Evolutionary conservation across 352 stramenopile species (phyloP), one percentile per base, ranked within the genome.

Genomic region (Phytophthora macrochlamydospora): DNA sequence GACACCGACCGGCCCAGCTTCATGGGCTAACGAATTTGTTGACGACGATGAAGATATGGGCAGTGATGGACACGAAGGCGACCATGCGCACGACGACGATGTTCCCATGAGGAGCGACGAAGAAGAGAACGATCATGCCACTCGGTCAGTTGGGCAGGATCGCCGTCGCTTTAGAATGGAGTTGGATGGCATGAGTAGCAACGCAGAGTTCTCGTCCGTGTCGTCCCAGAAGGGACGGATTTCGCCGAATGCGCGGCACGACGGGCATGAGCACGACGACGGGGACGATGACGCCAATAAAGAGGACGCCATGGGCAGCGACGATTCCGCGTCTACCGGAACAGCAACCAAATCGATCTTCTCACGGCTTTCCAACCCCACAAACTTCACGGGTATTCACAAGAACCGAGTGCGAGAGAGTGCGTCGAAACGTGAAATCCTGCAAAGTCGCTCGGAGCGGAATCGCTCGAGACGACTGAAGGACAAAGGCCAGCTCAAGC

Each of bases 321-420:
- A 92, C 35, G 87, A 92, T 49, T 89, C 82, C 24, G 81, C 75
- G 0, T 79, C 83, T 0, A 76, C 73, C 1, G 64, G 61, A 4
- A 56, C 61, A 5, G 69, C 73, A 8, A 72, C 71, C 5, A 71
- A 76, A 11, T 92, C 83, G 0, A 96, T 96, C 35, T 96, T 96
- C 51, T 90, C 85, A 12, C 79, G 89, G n/a, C 75, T 96, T 4
- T 90, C 89, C 0, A 95, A 96, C 40, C 89, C 89, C 44, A 94
- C 71, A 31, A 96, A 94, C 56, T 96, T 96, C 38, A 96, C 89
- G 18, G 89, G 89, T 14, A 96, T 94, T 58, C 89, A 96, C 79
- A 94, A 94, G 69, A 93, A 94, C 49, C 86, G 89, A 4, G 81
- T 91, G 35, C 70, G 79, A 37, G 88, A 95, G 54, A 94, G 84